Evolutionary conservation across 805 yeast genomes (phyloP).

Genomic region (Hanseniaspora thailandica): DNA sequence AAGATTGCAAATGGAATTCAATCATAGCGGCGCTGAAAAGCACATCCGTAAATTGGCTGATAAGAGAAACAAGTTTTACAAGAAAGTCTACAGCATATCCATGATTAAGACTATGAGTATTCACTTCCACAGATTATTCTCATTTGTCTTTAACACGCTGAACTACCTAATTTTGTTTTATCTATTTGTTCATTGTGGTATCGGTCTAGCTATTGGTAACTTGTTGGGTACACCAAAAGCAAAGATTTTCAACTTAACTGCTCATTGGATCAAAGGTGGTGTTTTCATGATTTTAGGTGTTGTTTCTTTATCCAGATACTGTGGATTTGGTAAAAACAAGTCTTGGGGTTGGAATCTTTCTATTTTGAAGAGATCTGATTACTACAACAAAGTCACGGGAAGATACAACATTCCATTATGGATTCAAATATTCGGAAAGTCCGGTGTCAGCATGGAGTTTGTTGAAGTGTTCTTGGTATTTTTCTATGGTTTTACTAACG

Average conservation of each 20-base stretch:
- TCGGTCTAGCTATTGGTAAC: constrained; percentile 51
- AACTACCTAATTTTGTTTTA: constrained; percentile 57
- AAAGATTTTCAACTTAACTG: constrained; percentile 67
- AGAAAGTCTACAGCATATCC: constrained; percentile 29
- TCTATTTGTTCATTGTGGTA: constrained; percentile 43
- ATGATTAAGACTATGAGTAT: constrained; percentile 20
- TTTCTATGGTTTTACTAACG: constrained; percentile 79
- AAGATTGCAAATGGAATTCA: constrained; percentile 10
- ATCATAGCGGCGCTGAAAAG: not conserved
- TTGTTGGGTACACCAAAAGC: constrained; percentile 51
- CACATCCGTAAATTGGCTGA: not conserved
- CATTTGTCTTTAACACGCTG: constrained; percentile 37
- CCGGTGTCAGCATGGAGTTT: constrained; percentile 58
- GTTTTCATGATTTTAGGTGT: constrained; percentile 71
- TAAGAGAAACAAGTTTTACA: constrained; percentile 29
- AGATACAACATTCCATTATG: constrained; percentile 18
- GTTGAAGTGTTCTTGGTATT: constrained; percentile 69
- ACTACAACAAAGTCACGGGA: constrained; percentile 21
- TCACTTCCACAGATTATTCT: constrained; percentile 22
- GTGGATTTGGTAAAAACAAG: constrained; percentile 60
- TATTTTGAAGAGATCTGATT: constrained; percentile 21
- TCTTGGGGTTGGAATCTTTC: constrained; percentile 88
- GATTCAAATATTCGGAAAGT: constrained; percentile 14
- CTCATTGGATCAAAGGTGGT: constrained; percentile 94
- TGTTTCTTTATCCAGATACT: constrained; percentile 70